Conservation (phyloP, 768 basidiomycete species). For the Russula vinacea region DNA sequence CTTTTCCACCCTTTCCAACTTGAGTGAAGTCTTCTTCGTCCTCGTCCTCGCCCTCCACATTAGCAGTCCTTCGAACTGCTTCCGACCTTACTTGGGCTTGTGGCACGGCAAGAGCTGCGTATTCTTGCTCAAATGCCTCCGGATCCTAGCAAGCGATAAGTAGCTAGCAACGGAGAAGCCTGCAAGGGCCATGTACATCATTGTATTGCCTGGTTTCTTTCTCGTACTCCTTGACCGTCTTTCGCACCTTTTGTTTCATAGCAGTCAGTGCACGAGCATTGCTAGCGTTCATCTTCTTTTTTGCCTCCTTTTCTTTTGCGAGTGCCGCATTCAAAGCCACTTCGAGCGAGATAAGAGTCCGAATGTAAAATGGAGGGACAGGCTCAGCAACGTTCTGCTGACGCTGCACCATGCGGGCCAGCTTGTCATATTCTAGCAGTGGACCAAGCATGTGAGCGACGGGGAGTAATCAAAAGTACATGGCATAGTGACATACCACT, state of each 20-base stretch:
- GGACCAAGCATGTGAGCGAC: conserved; percentile 14
- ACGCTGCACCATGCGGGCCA: conserved; percentile 83
- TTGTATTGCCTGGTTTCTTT: conserved; percentile 73
- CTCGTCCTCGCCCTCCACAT: conserved; percentile 41
- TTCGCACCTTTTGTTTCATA: conserved; percentile 98
- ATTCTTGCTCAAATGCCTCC: conserved; percentile 80
- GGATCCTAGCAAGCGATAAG: conserved; percentile 61
- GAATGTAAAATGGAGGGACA: conserved; percentile 82
- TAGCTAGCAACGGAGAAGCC: background rate
- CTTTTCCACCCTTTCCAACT: conserved; percentile 87
- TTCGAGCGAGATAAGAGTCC: conserved; percentile 72
- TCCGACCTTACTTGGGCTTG: conserved; percentile 41
- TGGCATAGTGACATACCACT: conserved; percentile 55
- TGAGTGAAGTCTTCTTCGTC: conserved; percentile 63
- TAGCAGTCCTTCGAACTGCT: conserved; percentile 40
- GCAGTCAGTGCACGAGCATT: conserved; percentile 92
- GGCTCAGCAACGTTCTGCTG: conserved; percentile 84
- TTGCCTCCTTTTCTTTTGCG: conserved; percentile 84
- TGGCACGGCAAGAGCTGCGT: conserved; percentile 50
- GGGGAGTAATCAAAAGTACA: background rate
- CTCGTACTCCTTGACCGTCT: conserved; percentile 86
- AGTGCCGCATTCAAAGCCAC: conserved; percentile 66
- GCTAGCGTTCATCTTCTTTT: conserved; percentile 94
- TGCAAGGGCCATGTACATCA: conserved; percentile 48
- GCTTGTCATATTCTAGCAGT: conserved; percentile 92